Evolutionary conservation across 306 rosid genomes (phyloP), one percentile per base, ranked within the genome.

Genomic region (Carpinus fangiana): DNA sequence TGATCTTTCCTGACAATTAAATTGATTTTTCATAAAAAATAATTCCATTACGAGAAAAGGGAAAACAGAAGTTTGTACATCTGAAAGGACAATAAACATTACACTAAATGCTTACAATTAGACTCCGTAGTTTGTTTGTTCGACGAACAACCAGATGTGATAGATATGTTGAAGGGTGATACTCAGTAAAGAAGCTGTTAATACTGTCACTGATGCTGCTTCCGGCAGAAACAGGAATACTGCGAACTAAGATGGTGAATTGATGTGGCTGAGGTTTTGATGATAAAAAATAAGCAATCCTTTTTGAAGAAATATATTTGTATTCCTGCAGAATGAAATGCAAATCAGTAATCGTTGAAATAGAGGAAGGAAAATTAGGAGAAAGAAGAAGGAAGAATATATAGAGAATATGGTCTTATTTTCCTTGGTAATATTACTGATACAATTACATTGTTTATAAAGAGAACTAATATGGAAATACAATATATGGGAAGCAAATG

Each of bases 261-360:
- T 92, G 97, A 82, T 94, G 98, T 38, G 96, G 97, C 78, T 88
- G 93, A 62, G 97, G 98, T 79, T 91, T 66, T 81, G 97, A 92
- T 72, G 97, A 83, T 85, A 82, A 72, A 78, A 94, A 94, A 84
- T 89, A 92, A 65, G 91, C 90, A 26, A 87, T 79, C 84, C 98
- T 90, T 83, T 76, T 89, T 12, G 87, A 83, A 78, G 97, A 86
- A 73, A 94, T 84, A 81, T 89, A 85, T n/a, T 72, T 86, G 75
- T 89, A 94, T 78, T 94, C 97, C 97, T 94, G 95, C 80, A 86
- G 52, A 82, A 81, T 20, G 31, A 83, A 73, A 67, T 38, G 76
- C 12, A 52, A 62, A 76, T 89, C 79, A 78, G 83, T 73, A 77
- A 26, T 65, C 46, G 57, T 48, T 41, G 45, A 41, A 41, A 41